A percentile compares a stretch with the other conserved stretches of the same genome.
These are phyloP conservation scores for Camellia japonica DNA, from an alignment of 148 eudicot genomes.

Conservation along the genomic window DNA sequence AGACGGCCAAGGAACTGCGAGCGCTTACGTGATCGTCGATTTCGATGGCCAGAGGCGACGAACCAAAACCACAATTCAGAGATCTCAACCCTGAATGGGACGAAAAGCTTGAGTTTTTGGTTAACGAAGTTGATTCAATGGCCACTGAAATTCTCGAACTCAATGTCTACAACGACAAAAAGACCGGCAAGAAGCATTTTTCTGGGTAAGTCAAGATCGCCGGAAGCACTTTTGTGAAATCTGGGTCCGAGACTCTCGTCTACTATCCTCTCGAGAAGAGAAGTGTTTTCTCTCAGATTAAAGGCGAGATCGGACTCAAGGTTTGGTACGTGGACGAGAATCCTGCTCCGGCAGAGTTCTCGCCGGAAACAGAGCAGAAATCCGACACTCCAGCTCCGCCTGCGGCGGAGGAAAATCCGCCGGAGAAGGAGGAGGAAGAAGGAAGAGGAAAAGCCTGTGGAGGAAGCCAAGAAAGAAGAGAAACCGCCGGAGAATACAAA, in stretches of 20 bases:
- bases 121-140: slow-evolving; percentile 47
- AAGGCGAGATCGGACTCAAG: slow-evolving; percentile 83
- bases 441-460: slow-evolving; percentile 30
- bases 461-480: slow-evolving; percentile 25
- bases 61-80: slow-evolving; percentile 54
- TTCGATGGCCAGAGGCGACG: slow-evolving; percentile 87
- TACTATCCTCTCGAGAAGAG: slow-evolving; percentile 84
- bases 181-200: slow-evolving; percentile 56
- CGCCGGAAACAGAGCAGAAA: slow-evolving; percentile 18
- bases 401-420: slow-evolving; percentile 18
- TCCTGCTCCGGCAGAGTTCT: slow-evolving; percentile 21
- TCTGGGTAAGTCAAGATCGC: slow-evolving; percentile 71
- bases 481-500: slow-evolving; percentile 13
- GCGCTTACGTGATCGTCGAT: slow-evolving; percentile 66
- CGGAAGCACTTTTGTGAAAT: slow-evolving; percentile 40
- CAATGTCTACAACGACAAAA: slow-evolving; percentile 79
- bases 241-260: slow-evolving; percentile 48
- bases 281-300: slow-evolving; percentile 84
- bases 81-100: slow-evolving; percentile 89
- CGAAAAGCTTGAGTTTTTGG: slow-evolving; percentile 64
- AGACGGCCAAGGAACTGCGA: slow-evolving; percentile 90
- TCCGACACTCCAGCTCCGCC: slow-evolving; percentile 17
- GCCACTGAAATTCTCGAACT: slow-evolving; percentile 48
- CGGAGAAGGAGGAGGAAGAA: slow-evolving; percentile 25
- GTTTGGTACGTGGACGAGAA: slow-evolving; percentile 56